A percentile compares a stretch with the other conserved stretches of the same genome.
Evolutionary conservation across 1,139 yeast genomes (phyloP).

Genomic region (Saccharomyces hybrid): DNA sequence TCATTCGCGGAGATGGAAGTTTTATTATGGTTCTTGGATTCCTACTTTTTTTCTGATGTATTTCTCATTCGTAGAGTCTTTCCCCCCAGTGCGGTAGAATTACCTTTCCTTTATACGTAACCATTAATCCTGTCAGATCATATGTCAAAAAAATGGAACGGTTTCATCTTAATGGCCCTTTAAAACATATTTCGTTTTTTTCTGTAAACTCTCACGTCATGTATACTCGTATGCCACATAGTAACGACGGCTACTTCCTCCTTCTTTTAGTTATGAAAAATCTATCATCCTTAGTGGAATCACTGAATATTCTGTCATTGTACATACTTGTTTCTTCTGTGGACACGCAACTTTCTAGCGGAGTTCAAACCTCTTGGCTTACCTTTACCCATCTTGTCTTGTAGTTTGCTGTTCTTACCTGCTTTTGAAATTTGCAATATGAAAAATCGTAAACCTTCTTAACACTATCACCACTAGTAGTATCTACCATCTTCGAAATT

Average conservation of each 20-base stretch:
- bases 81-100: background rate
- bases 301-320: constrained; percentile 1
- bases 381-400: constrained; percentile 36
- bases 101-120: too few relatives aligned
- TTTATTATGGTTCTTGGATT: background rate
- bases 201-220: background rate
- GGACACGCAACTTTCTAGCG: constrained; percentile 99
- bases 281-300: background rate
- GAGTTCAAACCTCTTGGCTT: constrained; percentile 75
- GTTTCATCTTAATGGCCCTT: background rate
- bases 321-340: constrained; percentile 90
- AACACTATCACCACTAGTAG: background rate
- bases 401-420: constrained; percentile 14
- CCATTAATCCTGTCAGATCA: too few relatives aligned
- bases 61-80: background rate
- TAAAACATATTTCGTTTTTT: background rate
- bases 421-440: background rate
- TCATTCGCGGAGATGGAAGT: background rate
- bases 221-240: background rate
- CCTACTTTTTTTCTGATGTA: background rate
- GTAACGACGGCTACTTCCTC: background rate
- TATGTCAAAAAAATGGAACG: too few relatives aligned
- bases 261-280: background rate
- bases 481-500: background rate
- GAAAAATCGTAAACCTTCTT: background rate